phyloP scores from a whole-genome alignment of 2,329 filamentous ascomycete species.

The Lachnellula hyalina region DNA sequence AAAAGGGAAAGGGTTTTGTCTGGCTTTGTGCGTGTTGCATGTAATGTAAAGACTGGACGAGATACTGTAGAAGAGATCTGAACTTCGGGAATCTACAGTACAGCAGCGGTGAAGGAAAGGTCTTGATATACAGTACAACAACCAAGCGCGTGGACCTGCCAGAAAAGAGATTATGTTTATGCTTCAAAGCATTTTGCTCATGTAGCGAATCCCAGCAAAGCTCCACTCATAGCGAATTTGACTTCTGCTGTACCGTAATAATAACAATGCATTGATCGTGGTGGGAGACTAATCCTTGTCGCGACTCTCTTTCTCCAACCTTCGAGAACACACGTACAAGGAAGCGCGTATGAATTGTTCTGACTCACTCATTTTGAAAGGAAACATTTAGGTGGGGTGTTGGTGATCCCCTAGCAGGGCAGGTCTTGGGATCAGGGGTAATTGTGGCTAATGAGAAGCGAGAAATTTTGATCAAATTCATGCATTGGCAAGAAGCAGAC shows the following conservation, averaged over 20 bases:
- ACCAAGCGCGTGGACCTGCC: not conserved
- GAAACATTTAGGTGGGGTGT: slow-evolving; percentile 2
- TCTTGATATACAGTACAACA: not conserved
- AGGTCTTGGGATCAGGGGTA: not conserved
- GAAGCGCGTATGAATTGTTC: not conserved
- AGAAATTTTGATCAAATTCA: not conserved
- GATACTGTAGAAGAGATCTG: not conserved
- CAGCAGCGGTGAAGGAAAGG: not conserved
- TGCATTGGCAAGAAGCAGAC: not conserved
- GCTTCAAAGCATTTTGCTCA: slow-evolving; percentile 10
- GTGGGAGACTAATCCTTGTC: slow-evolving; percentile 10
- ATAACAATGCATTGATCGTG: slow-evolving; percentile 11
- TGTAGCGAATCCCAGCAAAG: not conserved
- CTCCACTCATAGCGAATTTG: slow-evolving; percentile 1
- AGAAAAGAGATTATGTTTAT: not conserved
- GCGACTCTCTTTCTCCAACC: not conserved
- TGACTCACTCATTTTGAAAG: slow-evolving; percentile 9
- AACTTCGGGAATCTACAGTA: too few relatives aligned
- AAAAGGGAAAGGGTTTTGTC: not conserved
- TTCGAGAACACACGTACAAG: slow-evolving; percentile 1
- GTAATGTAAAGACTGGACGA: not conserved
- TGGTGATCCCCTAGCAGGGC: slow-evolving; percentile 1
- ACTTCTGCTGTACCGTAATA: slow-evolving; percentile 1
- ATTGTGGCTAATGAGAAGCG: not conserved
- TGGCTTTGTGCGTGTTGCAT: not conserved